These are phyloP conservation scores for Fusarium algeriense DNA, from an alignment of 2,329 filamentous ascomycete genomes.

Conservation along the genomic window DNA sequence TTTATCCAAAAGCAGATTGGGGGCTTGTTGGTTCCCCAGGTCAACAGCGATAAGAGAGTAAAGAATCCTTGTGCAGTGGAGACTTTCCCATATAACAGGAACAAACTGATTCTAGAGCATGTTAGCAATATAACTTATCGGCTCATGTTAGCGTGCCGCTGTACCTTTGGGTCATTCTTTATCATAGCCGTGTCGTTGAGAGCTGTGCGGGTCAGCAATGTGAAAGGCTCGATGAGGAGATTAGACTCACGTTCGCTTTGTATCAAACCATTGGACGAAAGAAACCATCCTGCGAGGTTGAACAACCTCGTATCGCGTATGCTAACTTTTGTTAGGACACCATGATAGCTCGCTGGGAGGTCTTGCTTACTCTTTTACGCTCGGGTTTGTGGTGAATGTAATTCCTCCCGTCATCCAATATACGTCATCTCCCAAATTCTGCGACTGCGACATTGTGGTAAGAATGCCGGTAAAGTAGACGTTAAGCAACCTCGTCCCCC, in stretches of 20 bases:
- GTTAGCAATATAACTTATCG: not conserved
- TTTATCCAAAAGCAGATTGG: constrained; percentile 9
- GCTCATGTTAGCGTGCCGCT: fast-evolving
- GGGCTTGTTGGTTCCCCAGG: constrained; percentile 7
- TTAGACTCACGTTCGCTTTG: not conserved
- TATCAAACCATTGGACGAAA: constrained; percentile 7
- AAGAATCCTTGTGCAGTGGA: constrained; percentile 18
- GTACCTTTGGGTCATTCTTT: not conserved
- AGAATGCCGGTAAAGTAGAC: constrained; percentile 16
- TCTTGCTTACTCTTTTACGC: not conserved
- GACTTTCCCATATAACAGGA: constrained; percentile 1
- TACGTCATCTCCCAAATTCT: not conserved
- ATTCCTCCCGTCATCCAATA: constrained; percentile 19
- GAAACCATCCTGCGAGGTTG: constrained; percentile 5
- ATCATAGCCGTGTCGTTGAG: not conserved
- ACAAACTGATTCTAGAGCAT: not conserved
- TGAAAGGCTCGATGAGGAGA: too few species aligned
- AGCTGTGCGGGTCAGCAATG: not conserved
- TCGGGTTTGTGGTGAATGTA: not conserved
- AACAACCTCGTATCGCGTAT: constrained; percentile 11
- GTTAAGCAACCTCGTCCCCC: constrained; percentile 30
- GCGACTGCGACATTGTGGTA: constrained; percentile 12
- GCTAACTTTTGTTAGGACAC: not conserved
- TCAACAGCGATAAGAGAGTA: constrained; percentile 25
- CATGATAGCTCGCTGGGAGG: fast-evolving